These are phyloP conservation scores for Ascochyta pisi DNA, from an alignment of 2,329 filamentous ascomycete genomes.

Conservation along the genomic window DNA sequence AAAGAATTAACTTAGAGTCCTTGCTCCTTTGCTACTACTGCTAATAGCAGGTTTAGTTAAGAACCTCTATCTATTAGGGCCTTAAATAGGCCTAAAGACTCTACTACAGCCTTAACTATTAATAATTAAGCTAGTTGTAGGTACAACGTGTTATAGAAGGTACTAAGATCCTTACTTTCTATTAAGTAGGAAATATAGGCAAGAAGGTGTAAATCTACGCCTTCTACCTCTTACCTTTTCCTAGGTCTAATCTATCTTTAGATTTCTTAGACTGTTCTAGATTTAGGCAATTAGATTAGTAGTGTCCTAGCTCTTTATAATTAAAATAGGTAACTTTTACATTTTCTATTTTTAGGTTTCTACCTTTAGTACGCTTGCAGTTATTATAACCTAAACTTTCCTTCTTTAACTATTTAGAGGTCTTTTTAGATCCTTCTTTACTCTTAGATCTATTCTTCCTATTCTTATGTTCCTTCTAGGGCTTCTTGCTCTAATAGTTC, in stretches of 20 bases:
- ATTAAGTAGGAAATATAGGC: not conserved
- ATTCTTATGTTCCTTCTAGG: too few relatives aligned
- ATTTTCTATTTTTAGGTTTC: rapidly evolving
- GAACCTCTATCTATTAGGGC: not conserved
- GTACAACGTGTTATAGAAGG: not conserved
- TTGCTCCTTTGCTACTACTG: too few relatives aligned
- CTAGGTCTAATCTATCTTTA: not conserved
- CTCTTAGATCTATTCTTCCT: too few relatives aligned
- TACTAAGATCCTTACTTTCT: not conserved
- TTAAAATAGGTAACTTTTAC: too few relatives aligned
- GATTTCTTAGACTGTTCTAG: not conserved
- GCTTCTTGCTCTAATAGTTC: too few relatives aligned
- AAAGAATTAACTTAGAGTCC: too few relatives aligned
- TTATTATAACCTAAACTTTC: too few relatives aligned
- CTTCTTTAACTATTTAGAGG: too few relatives aligned
- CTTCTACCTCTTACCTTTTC: not conserved
- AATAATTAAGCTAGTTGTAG: not conserved
- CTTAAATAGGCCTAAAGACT: not conserved
- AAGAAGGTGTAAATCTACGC: not conserved
- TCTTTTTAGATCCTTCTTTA: too few relatives aligned
- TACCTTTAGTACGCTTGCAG: too few relatives aligned
- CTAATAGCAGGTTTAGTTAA: not conserved
- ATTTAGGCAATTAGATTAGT: too few relatives aligned
- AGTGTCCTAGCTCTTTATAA: too few relatives aligned
- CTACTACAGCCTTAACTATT: not conserved